These are phyloP conservation scores for Pyrenophora tritici-repentis DNA, from an alignment of 2,329 filamentous ascomycete species.

Conservation along the genomic window DNA sequence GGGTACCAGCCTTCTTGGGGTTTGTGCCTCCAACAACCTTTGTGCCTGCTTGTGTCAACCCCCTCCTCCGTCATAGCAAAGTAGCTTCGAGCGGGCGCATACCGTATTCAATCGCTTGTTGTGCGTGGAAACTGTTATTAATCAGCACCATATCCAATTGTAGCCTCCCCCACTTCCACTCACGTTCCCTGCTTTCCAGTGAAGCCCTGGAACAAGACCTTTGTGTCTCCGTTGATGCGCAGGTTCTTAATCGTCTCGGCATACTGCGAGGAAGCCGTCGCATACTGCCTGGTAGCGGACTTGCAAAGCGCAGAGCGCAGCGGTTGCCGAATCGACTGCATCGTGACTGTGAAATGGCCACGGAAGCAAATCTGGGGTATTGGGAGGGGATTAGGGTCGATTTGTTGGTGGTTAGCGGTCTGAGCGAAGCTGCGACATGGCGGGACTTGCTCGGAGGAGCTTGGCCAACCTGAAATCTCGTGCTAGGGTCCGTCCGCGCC, in stretches of 20 bases:
- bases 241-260: constrained; percentile 67
- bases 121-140: constrained; percentile 83
- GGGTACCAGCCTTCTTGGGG: constrained; percentile 94
- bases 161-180: constrained; percentile 26
- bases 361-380: constrained; percentile 28
- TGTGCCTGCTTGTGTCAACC: constrained; percentile 67
- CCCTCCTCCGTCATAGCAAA: constrained; percentile 21
- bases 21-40: constrained; percentile 98
- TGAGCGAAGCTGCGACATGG: constrained; percentile 30
- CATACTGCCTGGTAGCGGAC: constrained; percentile 76
- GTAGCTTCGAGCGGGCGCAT: constrained; percentile 46
- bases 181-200: constrained; percentile 92
- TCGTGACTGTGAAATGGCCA: constrained; percentile 55
- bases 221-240: constrained; percentile 89
- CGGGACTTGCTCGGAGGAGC: constrained; percentile 27
- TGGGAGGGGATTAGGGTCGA: constrained; percentile 17
- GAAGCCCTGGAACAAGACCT: constrained; percentile 96
- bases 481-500: constrained; percentile 19
- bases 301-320: constrained; percentile 70
- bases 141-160: constrained; percentile 20
- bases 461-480: constrained; percentile 25
- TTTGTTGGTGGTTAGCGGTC: constrained; percentile 25
- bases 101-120: constrained; percentile 99
- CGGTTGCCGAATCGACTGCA: constrained; percentile 85
- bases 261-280: constrained; percentile 66